phyloP scores from a whole-genome alignment of 495 filamentous ascomycete species.

The Penicillium pulvis region DNA sequence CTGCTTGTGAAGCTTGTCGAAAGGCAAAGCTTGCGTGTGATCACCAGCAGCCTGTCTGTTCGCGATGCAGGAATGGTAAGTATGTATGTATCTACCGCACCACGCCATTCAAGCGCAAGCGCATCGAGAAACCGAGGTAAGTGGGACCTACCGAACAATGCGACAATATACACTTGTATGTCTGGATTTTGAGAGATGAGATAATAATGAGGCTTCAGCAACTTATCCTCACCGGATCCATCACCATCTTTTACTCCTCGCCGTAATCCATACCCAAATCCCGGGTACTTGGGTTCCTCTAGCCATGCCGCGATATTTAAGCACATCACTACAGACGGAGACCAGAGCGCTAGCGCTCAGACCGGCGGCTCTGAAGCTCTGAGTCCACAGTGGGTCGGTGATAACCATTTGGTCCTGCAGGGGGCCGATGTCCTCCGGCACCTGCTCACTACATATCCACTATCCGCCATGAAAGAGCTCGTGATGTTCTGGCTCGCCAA shows the following conservation, averaged over 20 bases:
- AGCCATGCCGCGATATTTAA: slow-evolving; percentile 47
- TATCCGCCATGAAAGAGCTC: slow-evolving; percentile 33
- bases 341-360: slow-evolving; percentile 11
- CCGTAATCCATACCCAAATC: slow-evolving; percentile 44
- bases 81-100: slow-evolving; percentile 42
- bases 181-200: background rate
- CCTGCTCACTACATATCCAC: slow-evolving; percentile 25
- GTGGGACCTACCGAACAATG: background rate
- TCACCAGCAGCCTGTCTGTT: slow-evolving; percentile 41
- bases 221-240: slow-evolving; percentile 22
- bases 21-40: slow-evolving; percentile 47
- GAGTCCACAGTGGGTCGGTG: slow-evolving; percentile 20
- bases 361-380: slow-evolving; percentile 11
- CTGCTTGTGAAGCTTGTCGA: slow-evolving; percentile 44
- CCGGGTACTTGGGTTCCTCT: slow-evolving; percentile 45
- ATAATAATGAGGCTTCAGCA: slow-evolving; percentile 1
- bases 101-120: slow-evolving; percentile 40
- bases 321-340: slow-evolving; percentile 35
- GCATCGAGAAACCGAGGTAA: slow-evolving; percentile 27
- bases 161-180: background rate
- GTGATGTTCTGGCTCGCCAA: slow-evolving; percentile 36
- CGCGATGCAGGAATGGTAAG: slow-evolving; percentile 34
- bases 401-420: slow-evolving; percentile 29
- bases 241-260: slow-evolving; percentile 29
- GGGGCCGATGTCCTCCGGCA: slow-evolving; percentile 32